Percentiles rank a stretch among this genome's conserved stretches.
phyloP scores from a whole-genome alignment of 345 rosid genomes.

The Sonneratia alba region DNA sequence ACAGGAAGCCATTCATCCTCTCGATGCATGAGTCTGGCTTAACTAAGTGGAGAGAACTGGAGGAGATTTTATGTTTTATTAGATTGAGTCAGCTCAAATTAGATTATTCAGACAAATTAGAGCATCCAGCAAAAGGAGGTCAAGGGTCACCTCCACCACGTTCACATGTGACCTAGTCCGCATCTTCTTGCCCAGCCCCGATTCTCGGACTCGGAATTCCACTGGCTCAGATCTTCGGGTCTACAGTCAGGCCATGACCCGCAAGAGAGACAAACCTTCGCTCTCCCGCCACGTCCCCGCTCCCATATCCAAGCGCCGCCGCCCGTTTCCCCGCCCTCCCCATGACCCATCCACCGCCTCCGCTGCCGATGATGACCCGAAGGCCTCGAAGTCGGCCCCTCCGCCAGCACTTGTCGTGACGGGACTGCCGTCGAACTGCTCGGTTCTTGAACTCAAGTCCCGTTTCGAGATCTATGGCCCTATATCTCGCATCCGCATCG shows the following conservation, averaged over 20 bases:
- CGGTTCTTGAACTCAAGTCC: slow-evolving; percentile 87
- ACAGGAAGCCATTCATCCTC: no score
- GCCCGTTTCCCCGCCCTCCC: slow-evolving; percentile 31
- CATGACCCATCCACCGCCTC: not conserved
- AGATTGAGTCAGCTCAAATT: no score
- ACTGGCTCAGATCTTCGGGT: no score
- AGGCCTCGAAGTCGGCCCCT: slow-evolving; percentile 31
- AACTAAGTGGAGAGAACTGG: no score
- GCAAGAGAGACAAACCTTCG: slow-evolving; percentile 55
- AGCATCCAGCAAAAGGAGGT: no score
- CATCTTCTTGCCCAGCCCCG: no score
- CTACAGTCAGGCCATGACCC: slow-evolving; percentile 21
- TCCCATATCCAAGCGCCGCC: slow-evolving; percentile 50
- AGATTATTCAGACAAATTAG: no score
- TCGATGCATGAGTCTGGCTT: no score
- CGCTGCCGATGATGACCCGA: slow-evolving; percentile 24
- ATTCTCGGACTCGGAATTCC: no score
- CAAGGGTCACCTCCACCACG: no score
- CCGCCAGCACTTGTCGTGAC: slow-evolving; percentile 54
- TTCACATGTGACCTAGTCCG: no score
- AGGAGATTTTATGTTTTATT: no score
- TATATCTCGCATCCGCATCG: slow-evolving; percentile 75
- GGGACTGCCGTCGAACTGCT: slow-evolving; percentile 51
- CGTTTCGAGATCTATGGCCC: slow-evolving; percentile 92
- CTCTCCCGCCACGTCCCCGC: slow-evolving; percentile 22